Conservation (phyloP, 2,329 filamentous ascomycete genomes). For the Diaporthe sp. region DNA sequence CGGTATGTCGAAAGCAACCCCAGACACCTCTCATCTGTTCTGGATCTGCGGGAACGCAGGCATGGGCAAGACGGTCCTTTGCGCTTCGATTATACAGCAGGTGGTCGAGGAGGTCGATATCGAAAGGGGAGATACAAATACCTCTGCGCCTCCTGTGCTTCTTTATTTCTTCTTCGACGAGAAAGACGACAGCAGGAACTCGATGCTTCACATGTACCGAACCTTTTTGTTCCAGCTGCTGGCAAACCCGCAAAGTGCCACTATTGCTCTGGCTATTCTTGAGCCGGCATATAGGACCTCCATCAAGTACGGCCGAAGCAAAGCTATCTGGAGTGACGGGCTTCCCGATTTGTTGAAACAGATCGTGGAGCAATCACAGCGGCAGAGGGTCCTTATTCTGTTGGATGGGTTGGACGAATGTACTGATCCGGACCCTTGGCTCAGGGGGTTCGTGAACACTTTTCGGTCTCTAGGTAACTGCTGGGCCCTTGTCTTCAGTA, state of each 20-base stretch:
- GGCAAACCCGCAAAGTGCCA: too few relatives aligned
- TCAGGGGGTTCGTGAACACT: neutral
- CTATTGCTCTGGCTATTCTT: neutral
- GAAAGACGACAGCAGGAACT: neutral
- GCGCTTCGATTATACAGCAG: neutral
- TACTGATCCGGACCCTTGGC: neutral
- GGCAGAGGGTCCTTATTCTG: too few relatives aligned
- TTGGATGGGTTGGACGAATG: neutral
- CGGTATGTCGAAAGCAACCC: neutral
- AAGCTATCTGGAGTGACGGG: neutral
- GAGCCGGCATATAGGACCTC: neutral
- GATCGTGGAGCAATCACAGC: neutral
- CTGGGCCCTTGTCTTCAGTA: neutral
- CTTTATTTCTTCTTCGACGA: conserved; percentile 11
- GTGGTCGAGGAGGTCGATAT: neutral
- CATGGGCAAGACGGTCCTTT: neutral
- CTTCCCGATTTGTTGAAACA: neutral
- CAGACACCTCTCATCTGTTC: neutral
- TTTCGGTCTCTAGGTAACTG: neutral
- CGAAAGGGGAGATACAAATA: neutral
- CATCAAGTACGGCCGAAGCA: neutral
- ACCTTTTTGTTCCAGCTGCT: neutral
- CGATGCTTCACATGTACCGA: neutral
- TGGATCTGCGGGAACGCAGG: neutral
- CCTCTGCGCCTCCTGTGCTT: neutral